Percentiles rank a stretch among this genome's conserved stretches.
Conservation (phyloP, 2,329 filamentous ascomycete genomes). For the Ascochyta rabiei region DNA sequence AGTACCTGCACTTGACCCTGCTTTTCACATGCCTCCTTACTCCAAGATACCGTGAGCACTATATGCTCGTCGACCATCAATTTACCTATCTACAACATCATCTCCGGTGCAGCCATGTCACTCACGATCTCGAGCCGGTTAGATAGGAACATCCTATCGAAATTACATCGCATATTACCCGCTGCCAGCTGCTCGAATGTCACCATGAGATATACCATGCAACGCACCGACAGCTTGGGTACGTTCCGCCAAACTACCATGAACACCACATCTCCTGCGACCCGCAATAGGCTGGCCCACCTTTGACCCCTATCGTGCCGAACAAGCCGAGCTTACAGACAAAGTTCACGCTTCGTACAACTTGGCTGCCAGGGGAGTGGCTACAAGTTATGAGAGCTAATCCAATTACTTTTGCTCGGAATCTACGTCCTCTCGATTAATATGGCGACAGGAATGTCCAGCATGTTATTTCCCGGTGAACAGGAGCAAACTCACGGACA, state of each 20-base stretch:
- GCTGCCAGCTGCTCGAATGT: neutral
- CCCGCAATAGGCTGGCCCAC: neutral
- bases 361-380: neutral
- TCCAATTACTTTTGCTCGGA: neutral
- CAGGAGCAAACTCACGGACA: neutral
- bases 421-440: neutral
- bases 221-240: slow-evolving; percentile 1
- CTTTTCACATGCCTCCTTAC: slow-evolving; percentile 1
- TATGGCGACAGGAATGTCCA: slow-evolving; percentile 7
- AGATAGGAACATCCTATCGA: neutral
- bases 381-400: neutral
- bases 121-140: neutral
- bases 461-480: neutral
- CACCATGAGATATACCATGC: neutral
- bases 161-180: neutral
- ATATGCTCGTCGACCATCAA: neutral
- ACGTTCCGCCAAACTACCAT: neutral
- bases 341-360: neutral
- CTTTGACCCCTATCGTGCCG: slow-evolving; percentile 2
- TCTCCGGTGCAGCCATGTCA: neutral
- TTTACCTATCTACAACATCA: neutral
- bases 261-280: neutral
- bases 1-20: neutral
- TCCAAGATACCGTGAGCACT: neutral
- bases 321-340: neutral